phyloP scores from a whole-genome alignment of 2,329 filamentous ascomycete species.

The Mycogone perniciosa region DNA sequence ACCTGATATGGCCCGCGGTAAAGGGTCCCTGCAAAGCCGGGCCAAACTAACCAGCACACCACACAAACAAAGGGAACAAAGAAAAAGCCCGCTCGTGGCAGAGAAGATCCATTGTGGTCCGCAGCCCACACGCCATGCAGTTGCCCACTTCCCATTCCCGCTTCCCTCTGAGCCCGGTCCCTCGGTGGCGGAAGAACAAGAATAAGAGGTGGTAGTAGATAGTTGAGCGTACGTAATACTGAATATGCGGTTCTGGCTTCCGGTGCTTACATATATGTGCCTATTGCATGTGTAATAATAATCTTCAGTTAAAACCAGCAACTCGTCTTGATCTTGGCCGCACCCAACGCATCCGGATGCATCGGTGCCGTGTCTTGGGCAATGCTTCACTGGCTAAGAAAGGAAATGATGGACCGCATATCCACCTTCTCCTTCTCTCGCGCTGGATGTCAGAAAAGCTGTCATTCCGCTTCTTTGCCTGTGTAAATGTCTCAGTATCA shows the following conservation, averaged over 20 bases:
- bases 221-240: conserved; percentile 1
- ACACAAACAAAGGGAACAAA: background rate
- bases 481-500: background rate
- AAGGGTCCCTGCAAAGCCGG: conserved; percentile 8
- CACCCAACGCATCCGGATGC: no score
- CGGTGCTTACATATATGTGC: no score
- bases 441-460: background rate
- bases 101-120: conserved; percentile 1
- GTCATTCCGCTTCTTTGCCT: background rate
- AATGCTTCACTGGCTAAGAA: background rate
- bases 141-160: conserved; percentile 8
- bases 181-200: conserved; percentile 12
- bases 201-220: background rate
- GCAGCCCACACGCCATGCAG: conserved; percentile 7
- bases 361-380: no score
- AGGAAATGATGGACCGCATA: conserved; percentile 3
- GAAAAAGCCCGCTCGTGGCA: background rate
- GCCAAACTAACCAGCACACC: background rate
- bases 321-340: no score
- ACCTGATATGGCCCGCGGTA: conserved; percentile 1
- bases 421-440: background rate
- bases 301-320: no score
- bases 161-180: conserved; percentile 9
- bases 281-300: no score
- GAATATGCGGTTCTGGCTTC: background rate